Evolutionary conservation across 352 stramenopile species (phyloP), one percentile per base, ranked within the genome.

Genomic region (Phytophthora capsici): DNA sequence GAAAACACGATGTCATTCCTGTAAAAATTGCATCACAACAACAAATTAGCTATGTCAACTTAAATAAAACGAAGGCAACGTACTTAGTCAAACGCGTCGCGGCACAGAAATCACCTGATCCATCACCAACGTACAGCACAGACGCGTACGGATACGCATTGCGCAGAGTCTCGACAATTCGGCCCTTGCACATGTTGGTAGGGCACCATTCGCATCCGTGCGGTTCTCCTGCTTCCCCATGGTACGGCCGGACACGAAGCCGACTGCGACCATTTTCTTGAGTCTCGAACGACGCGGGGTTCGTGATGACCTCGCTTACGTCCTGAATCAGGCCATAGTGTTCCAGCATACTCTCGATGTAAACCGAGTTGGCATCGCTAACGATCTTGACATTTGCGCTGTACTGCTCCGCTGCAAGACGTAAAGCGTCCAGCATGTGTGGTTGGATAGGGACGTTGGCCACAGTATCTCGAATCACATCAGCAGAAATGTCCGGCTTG

Each of bases 101-200:
- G 12, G 84, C 78, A 36, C 86, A 94, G 40, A 86, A 94, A 63
- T 94, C 86, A 1, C 86, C 86, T 0, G 54, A 51, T 23, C 86
- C 86, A 63, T 94, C 86, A 7, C 84, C 86, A 17, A 94, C 70
- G 66, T 93, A 94, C 26, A 94, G 25, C 22, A 94, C 73, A 22
- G 72, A 70, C 1, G 78, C 23, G 44, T 82, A 90, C 0, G 12
- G n/a, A 1, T 71, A 69, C 6, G 64, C 40, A 0, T 10, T 54
- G 14, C 72, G 77, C 38, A 94, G 74, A 2, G 43, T 37, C 13
- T 90, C 80, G 22, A 93, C 55, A 34, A 94, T 91, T 32, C 37
- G 52, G 45, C 84, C 87, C 62, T 95, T 95, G 72, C 87, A 95
- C 84, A 95, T 93, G 61, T 95, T 93, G 25, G 73, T 63, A 0